A percentile compares a stretch with the other conserved stretches of the same genome.
Conservation (phyloP, 139 green algal species). For the Zygnema cylindricum region DNA sequence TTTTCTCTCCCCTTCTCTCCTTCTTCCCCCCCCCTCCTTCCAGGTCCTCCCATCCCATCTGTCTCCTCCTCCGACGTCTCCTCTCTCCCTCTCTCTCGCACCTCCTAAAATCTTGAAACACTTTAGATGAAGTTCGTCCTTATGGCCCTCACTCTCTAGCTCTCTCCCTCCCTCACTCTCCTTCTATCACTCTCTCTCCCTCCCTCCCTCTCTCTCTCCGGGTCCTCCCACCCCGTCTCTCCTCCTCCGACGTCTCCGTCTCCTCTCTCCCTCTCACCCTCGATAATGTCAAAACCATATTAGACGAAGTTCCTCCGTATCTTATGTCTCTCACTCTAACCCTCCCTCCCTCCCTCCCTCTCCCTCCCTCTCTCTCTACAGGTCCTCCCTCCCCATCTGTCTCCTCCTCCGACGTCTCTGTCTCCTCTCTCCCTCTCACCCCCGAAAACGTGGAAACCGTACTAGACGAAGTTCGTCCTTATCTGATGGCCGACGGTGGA, state of each 20-base stretch:
- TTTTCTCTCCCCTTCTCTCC: background rate
- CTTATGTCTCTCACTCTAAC: background rate
- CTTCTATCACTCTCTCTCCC: constrained; percentile 3
- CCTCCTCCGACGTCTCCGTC: background rate
- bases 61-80: background rate
- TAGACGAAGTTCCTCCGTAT: background rate
- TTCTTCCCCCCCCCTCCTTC: background rate
- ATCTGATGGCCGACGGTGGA: constrained; percentile 97
- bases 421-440: constrained; percentile 87
- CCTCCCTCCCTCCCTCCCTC: constrained; percentile 13
- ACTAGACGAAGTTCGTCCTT: constrained; percentile 96
- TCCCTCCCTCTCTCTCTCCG: background rate
- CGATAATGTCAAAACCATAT: background rate
- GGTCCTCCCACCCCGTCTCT: background rate
- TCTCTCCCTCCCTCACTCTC: background rate
- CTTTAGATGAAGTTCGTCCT: too few relatives aligned
- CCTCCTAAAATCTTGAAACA: too few relatives aligned
- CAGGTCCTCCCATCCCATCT: background rate
- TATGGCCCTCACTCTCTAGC: background rate
- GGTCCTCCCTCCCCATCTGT: background rate
- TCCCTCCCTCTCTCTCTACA: background rate
- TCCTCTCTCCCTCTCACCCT: background rate
- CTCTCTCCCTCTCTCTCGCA: background rate
- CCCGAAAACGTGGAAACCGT: constrained; percentile 96
- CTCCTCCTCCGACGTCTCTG: background rate